Evolutionary conservation across 345 rosid genomes (phyloP).

Genomic region (Alliaria petiolata): DNA sequence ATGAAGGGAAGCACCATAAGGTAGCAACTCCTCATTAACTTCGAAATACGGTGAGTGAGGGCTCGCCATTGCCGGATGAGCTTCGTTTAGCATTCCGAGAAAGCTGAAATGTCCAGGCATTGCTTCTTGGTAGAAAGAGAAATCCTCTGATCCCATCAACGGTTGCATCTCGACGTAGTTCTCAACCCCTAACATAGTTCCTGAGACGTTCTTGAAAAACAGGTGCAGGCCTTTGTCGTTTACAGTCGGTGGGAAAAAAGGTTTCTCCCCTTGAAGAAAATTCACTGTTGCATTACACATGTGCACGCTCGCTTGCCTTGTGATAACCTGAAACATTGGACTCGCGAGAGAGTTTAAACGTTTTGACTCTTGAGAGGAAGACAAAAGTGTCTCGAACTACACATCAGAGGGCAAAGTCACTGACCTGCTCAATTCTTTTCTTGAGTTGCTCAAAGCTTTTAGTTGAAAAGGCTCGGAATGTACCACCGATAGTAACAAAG

Average conservation of each 20-base stretch:
- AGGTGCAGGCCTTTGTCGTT: slow-evolving; percentile 54
- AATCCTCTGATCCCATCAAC: slow-evolving; percentile 88
- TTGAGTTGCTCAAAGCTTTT: slow-evolving; percentile 56
- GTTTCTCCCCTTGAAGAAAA: slow-evolving; percentile 45
- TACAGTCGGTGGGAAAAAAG: slow-evolving; percentile 66
- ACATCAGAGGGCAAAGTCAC: background rate
- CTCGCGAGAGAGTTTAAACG: background rate
- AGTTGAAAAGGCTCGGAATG: slow-evolving; percentile 73
- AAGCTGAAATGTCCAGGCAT: slow-evolving; percentile 72
- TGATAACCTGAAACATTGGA: slow-evolving; percentile 84
- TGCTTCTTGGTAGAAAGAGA: slow-evolving; percentile 74
- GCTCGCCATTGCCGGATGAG: slow-evolving; percentile 29
- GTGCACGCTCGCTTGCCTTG: slow-evolving; percentile 79
- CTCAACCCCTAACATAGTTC: slow-evolving; percentile 55
- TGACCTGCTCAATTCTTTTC: slow-evolving; percentile 75
- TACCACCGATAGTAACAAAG: slow-evolving; percentile 83
- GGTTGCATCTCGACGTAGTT: slow-evolving; percentile 59
- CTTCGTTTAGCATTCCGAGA: slow-evolving; percentile 61
- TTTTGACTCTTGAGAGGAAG: background rate
- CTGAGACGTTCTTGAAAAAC: slow-evolving; percentile 51
- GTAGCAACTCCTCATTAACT: slow-evolving; percentile 68
- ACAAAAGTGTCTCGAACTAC: background rate
- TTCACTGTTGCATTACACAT: slow-evolving; percentile 67
- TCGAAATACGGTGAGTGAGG: slow-evolving; percentile 58
- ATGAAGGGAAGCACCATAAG: slow-evolving; percentile 90